Base-by-base conservation (phyloP, 2,329 filamentous ascomycete genomes). In the Calonectria henricotiae region DNA sequence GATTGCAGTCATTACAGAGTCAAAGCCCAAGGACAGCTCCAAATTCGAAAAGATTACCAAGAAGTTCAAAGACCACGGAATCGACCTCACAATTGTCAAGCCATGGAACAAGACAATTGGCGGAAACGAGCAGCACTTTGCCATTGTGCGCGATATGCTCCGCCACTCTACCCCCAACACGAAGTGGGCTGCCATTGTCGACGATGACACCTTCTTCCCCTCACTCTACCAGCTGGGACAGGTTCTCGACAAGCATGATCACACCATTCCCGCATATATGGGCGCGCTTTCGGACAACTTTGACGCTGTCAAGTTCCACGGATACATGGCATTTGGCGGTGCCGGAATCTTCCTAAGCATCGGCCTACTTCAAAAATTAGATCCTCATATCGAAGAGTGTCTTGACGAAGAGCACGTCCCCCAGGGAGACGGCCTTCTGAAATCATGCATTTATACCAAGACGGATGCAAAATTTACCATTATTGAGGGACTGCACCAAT, bases 161-260 rank as follows among this genome's bases (percentile, higher is more conserved):
- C 77, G 83, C 27, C 81, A 85, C 61, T 78, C 82, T 37, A 83
- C 80, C 11, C 78, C 84, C 0, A 75, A 82, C 15, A 89, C 88
- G 0, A 81, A 83, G 37, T 91, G 89, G 89, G 84, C 86, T 15
- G 86, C 85, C 54, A 82, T 91, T 60, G 85, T 91, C 43, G 89
- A 91, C 75, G 89, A 91, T 75, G 89, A 91, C 74, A 91, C 89
- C 1, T 91, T 91, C 78, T 91, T 91, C 78, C 85, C 87, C 2
- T 88, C 86, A 2, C 84, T 91, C 51, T 79, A 85, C 62, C 83
- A 83, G 0, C 81, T 91, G 17, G 82, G 85, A 25, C 78, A 84
- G n/a, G 82, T 85, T 6, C 83, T 91, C 2, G 76, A 75, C 39
- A 77, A 80, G 43, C 84, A 88, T 71, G 85, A 91, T 75, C 82